Conservation (phyloP, 371 early-diverging fungal genomes). For the Fennellomyces sp. region DNA sequence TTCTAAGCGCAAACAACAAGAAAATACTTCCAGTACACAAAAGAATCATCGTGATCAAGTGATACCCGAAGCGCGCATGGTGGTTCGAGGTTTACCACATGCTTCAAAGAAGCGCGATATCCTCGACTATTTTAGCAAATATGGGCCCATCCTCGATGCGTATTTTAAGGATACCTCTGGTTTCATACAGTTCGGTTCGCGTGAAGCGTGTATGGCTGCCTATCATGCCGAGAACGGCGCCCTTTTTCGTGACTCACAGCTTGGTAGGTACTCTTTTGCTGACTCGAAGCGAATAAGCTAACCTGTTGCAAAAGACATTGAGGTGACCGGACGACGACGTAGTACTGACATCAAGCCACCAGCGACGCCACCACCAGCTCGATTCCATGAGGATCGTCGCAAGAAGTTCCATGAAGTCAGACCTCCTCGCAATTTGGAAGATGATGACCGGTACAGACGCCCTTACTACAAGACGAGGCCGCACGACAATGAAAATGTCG, state of each 20-base stretch:
- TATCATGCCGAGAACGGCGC: slow-evolving; percentile 46
- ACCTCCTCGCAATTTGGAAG: neutral
- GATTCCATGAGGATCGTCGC: neutral
- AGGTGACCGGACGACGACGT: too few species aligned
- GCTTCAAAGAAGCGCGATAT: slow-evolving; percentile 35
- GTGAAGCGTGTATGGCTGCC: slow-evolving; percentile 40
- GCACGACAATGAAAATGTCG: slow-evolving; percentile 2
- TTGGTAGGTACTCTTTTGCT: slow-evolving; percentile 41
- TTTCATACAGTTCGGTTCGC: slow-evolving; percentile 47
- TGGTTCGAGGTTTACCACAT: slow-evolving; percentile 40
- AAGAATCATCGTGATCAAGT: slow-evolving; percentile 4
- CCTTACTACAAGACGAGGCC: neutral
- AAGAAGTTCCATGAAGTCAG: neutral
- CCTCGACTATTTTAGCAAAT: slow-evolving; percentile 46
- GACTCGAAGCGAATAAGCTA: too few species aligned
- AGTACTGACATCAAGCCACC: too few species aligned
- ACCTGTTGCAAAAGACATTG: too few species aligned
- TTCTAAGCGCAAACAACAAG: slow-evolving; percentile 30
- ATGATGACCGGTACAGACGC: neutral
- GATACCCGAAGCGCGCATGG: slow-evolving; percentile 45
- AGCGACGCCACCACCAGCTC: neutral
- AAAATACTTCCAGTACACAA: neutral
- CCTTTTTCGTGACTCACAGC: slow-evolving; percentile 29
- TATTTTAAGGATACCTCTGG: slow-evolving; percentile 40
- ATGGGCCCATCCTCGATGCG: slow-evolving; percentile 46